Percentiles rank a stretch among this genome's conserved stretches.
Evolutionary conservation across 2,329 filamentous ascomycete genomes (phyloP).

Genomic region (Laburnicola sp.): DNA sequence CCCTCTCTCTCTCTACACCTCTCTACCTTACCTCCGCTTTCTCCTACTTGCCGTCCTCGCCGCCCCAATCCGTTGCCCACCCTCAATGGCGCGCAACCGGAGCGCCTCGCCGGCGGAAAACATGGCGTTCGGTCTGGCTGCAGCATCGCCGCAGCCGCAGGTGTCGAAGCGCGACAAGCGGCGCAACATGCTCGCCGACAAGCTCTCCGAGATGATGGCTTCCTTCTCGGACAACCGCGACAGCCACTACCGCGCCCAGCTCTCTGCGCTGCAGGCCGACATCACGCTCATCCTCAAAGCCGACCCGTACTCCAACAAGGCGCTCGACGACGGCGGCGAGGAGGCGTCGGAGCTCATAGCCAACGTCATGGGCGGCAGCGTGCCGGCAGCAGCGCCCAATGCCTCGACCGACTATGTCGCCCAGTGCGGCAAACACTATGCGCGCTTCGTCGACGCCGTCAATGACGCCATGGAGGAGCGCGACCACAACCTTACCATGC

Average conservation of each 20-base stretch:
- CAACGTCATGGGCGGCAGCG: slow-evolving; percentile 47
- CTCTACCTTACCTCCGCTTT: background rate
- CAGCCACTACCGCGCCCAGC: slow-evolving; percentile 81
- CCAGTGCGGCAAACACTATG: slow-evolving; percentile 76
- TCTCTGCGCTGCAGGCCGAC: slow-evolving; percentile 89
- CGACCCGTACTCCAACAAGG: slow-evolving; percentile 73
- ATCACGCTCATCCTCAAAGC: slow-evolving; percentile 83
- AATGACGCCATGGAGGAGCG: slow-evolving; percentile 86
- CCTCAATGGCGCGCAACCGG: slow-evolving; percentile 43
- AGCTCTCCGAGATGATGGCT: slow-evolving; percentile 73
- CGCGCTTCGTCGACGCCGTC: slow-evolving; percentile 80
- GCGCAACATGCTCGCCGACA: slow-evolving; percentile 78
- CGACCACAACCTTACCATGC: slow-evolving; percentile 78
- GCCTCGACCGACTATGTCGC: slow-evolving; percentile 69
- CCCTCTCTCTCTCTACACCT: background rate
- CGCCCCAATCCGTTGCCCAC: background rate
- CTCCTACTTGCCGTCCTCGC: background rate
- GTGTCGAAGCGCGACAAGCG: slow-evolving; percentile 89
- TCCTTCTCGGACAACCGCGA: slow-evolving; percentile 82
- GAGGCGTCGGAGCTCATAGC: slow-evolving; percentile 65
- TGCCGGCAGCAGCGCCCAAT: slow-evolving; percentile 51
- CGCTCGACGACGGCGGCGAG: slow-evolving; percentile 67
- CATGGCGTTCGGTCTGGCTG: slow-evolving; percentile 42
- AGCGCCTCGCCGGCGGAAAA: slow-evolving; percentile 44
- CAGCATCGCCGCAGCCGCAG: slow-evolving; percentile 51